These are phyloP conservation scores for Silene coronaria DNA, from an alignment of 179 eudicot species.

Conservation along the genomic window DNA sequence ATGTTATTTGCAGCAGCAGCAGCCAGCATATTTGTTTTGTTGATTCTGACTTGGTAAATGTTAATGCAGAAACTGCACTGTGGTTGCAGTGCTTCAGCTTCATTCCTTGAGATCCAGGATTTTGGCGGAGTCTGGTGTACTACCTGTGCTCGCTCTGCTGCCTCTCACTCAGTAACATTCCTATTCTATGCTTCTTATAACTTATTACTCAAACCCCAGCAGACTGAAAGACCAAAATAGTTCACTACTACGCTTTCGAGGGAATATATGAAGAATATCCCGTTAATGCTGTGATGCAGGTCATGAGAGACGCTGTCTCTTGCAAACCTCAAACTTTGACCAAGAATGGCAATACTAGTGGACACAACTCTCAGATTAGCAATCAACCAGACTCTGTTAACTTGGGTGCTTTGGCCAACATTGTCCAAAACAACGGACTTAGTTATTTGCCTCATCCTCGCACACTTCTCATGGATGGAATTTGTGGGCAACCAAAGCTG, in stretches of 20 bases:
- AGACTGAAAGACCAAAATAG: too few species aligned
- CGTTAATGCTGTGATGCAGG: conserved; percentile 22
- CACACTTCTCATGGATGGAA: conserved; percentile 28
- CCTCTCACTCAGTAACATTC: conserved; percentile 29
- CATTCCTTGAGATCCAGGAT: conserved; percentile 40
- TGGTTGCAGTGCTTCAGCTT: conserved; percentile 44
- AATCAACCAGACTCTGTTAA: conserved; percentile 27
- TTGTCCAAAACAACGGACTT: conserved; percentile 27
- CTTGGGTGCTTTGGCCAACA: conserved; percentile 27
- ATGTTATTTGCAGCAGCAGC: not conserved
- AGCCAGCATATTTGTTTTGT: not conserved
- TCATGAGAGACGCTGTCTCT: conserved; percentile 21
- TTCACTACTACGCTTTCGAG: too few species aligned
- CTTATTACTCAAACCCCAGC: too few species aligned
- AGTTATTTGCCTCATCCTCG: conserved; percentile 32
- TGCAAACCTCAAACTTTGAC: conserved; percentile 24
- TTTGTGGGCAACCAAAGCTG: conserved; percentile 26
- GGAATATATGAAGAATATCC: not conserved
- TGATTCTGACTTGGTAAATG: not conserved
- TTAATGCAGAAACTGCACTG: conserved; percentile 47
- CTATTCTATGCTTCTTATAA: not conserved
- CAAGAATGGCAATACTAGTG: conserved; percentile 18
- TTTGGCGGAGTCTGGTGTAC: conserved; percentile 47
- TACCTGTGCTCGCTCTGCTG: conserved; percentile 37
- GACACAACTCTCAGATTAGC: conserved; percentile 25